Evolutionary conservation across 352 stramenopile genomes (phyloP).

Genomic region (Phytopythium ostracodes): DNA sequence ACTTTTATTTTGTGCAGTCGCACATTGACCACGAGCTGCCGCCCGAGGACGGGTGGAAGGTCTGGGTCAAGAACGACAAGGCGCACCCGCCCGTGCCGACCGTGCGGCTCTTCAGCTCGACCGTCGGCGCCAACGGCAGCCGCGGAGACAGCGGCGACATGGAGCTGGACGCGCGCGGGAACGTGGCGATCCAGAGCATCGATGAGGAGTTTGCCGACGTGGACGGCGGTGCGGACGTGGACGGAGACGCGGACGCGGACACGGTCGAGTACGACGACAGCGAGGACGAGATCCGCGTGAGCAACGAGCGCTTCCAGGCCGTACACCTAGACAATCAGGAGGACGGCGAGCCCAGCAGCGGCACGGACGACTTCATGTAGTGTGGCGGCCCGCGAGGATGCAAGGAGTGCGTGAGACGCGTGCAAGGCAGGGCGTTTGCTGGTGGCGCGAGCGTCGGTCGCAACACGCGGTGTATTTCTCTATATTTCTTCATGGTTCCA

Average conservation of each 20-base stretch:
- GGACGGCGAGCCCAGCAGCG: constrained; percentile 47
- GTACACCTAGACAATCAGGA: constrained; percentile 86
- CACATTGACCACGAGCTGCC: constrained; percentile 78
- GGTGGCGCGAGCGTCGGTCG: neutral
- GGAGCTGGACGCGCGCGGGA: constrained; percentile 7
- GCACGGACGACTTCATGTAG: constrained; percentile 82
- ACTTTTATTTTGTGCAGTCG: constrained; percentile 85
- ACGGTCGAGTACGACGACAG: constrained; percentile 89
- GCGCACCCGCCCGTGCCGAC: constrained; percentile 51
- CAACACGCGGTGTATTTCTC: neutral
- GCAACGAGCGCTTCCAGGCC: constrained; percentile 87
- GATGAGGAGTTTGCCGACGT: constrained; percentile 16
- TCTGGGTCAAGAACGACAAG: constrained; percentile 88
- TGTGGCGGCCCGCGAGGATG: neutral
- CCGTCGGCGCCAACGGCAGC: constrained; percentile 33
- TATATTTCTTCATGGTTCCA: neutral
- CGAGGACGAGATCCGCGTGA: constrained; percentile 87
- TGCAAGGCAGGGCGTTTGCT: neutral
- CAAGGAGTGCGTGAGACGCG: neutral
- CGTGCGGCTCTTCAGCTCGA: constrained; percentile 70
- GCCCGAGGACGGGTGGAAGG: constrained; percentile 77
- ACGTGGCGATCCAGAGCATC: constrained; percentile 6
- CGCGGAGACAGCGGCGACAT: constrained; percentile 73
- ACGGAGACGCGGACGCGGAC: constrained; percentile 74
- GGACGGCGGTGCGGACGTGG: constrained; percentile 26